A percentile compares a stretch with the other conserved stretches of the same genome.
These are phyloP conservation scores for Helotiales sp. DNA, from an alignment of 2,329 filamentous ascomycete species.

Conservation along the genomic window DNA sequence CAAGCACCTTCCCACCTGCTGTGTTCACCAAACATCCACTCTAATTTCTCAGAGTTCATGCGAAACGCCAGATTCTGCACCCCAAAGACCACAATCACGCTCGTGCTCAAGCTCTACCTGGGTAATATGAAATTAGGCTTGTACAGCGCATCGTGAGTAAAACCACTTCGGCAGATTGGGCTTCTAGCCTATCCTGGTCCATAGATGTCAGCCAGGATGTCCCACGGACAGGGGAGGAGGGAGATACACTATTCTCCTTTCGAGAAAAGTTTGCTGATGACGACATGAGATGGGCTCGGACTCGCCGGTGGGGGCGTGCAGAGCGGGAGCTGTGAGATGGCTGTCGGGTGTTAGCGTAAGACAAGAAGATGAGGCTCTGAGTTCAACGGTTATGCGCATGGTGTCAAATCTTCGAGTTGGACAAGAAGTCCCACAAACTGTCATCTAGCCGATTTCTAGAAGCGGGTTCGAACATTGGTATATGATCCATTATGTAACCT, in stretches of 20 bases:
- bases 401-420: neutral
- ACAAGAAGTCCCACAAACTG: no score
- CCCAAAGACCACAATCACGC: neutral
- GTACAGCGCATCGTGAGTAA: slow-evolving; percentile 33
- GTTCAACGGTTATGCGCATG: neutral
- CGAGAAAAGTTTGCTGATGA: neutral
- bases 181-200: neutral
- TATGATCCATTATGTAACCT: slow-evolving; percentile 1
- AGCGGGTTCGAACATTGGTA: neutral
- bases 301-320: slow-evolving; percentile 9
- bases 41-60: slow-evolving; percentile 15
- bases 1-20: neutral
- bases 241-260: neutral
- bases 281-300: slow-evolving; percentile 2
- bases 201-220: neutral
- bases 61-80: neutral
- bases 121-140: slow-evolving; percentile 29
- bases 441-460: neutral
- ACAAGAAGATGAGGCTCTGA: neutral
- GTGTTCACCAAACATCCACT: neutral
- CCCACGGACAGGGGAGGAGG: neutral
- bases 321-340: neutral
- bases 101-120: slow-evolving; percentile 5
- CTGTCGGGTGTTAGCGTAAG: no score
- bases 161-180: neutral